Conservation (phyloP, 768 basidiomycete genomes). For the Xanthoconium purpureum region DNA sequence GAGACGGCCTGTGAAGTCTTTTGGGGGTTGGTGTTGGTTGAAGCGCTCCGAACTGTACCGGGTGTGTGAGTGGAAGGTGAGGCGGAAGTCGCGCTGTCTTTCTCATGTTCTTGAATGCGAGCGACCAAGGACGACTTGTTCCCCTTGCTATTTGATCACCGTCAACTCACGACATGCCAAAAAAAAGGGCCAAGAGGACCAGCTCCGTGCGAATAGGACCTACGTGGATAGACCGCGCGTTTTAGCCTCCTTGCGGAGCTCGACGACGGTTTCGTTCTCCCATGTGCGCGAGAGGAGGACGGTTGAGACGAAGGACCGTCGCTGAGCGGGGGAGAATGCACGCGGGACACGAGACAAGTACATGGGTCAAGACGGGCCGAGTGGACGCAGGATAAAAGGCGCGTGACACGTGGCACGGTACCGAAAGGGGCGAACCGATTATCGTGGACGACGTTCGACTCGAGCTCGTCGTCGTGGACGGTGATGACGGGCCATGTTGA, state of each 20-base stretch:
- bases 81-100: conserved; percentile 22
- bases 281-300: conserved; percentile 56
- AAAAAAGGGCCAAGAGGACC: background rate
- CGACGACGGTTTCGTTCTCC: conserved; percentile 48
- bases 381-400: no score
- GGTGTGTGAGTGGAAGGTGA: conserved; percentile 2
- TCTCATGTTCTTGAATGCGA: conserved; percentile 53
- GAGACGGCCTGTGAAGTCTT: conserved; percentile 31
- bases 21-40: conserved; percentile 20
- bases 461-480: conserved; percentile 5
- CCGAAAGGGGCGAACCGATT: background rate
- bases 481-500: background rate
- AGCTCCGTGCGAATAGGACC: conserved; percentile 17
- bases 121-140: conserved; percentile 56
- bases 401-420: conserved; percentile 3
- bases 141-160: conserved; percentile 42
- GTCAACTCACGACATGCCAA: conserved; percentile 7
- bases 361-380: background rate
- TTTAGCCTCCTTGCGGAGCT: conserved; percentile 53
- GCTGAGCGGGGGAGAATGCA: background rate
- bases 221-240: conserved; percentile 56
- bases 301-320: conserved; percentile 48
- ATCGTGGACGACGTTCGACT: background rate
- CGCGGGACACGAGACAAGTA: conserved; percentile 11
- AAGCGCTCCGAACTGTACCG: conserved; percentile 26